Evolutionary conservation across 2,329 filamentous ascomycete genomes (phyloP).

Genomic region (Gnomoniopsis smithogilvyi): DNA sequence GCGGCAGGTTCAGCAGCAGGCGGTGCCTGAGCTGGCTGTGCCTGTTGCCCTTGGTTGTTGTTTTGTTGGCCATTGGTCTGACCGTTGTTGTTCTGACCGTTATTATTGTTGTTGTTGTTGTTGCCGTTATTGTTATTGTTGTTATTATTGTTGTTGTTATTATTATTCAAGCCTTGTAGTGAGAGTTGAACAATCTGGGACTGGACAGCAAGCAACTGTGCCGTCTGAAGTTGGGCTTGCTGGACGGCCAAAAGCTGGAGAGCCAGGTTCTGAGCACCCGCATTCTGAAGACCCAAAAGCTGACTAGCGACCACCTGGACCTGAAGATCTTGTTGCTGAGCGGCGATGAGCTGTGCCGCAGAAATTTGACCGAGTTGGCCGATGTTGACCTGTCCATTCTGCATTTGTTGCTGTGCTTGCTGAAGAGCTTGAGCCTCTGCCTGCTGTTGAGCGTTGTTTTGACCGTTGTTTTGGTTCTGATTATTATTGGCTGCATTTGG

Average conservation of each 20-base stretch:
- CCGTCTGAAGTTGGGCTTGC: background rate
- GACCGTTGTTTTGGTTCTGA: background rate
- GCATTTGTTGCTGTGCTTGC: background rate
- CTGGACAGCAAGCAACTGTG: background rate
- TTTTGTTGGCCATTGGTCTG: background rate
- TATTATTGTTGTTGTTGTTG: background rate
- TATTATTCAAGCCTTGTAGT: background rate
- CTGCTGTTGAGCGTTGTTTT: background rate
- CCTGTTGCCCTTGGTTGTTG: background rate
- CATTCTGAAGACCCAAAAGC: background rate
- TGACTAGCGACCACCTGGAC: background rate
- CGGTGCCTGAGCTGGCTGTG: background rate
- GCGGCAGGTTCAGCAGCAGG: background rate
- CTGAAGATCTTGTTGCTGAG: background rate
- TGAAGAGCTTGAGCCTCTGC: background rate
- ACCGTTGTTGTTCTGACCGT: background rate
- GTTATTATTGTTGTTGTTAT: background rate
- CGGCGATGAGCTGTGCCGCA: background rate
- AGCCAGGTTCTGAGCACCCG: background rate
- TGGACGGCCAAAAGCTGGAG: background rate
- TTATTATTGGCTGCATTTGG: background rate
- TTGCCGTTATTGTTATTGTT: background rate
- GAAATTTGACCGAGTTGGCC: background rate
- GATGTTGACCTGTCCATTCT: background rate
- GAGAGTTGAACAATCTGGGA: background rate